Evolutionary conservation across 495 filamentous ascomycete genomes (phyloP), one percentile per base, ranked within the genome.

Genomic region (Tuber indicum): DNA sequence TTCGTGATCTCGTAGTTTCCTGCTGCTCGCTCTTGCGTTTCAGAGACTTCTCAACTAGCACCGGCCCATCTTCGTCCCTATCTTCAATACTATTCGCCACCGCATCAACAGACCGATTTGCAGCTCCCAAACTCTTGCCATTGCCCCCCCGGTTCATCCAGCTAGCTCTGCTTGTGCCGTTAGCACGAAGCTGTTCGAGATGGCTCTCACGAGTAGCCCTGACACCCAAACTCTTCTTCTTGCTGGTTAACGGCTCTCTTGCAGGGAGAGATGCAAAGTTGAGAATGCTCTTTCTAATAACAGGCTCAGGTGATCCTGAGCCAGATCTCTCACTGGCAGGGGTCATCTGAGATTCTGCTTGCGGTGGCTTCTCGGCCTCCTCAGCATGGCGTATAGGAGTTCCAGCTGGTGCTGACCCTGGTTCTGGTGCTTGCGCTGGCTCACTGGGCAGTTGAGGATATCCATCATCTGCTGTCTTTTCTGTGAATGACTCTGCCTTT

Each of bases 201-300:
- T 97, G 91, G 79, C 93, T 96, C 3, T 90, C 93, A 77, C 93
- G 87, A 49, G 94, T 94, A 39, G 89, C 83, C 45, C 92, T 88
- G 44, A 89, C 87, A 44, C 92, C 92, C 46, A 91, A 89, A 80
- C 94, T 90, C 84, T 93, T 95, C 84, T 93, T 92, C 76, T 91
- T 91, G 19, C 85, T 89, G 32, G 89, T 89, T 62, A 97, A 86
- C 43, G 94, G 96, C 82, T 98, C 95, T 58, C 96, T 90, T 12
- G 94, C 93, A 72, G 96, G 96, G 5, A 99, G 86, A 4, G 96
- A 92, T 19, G 96, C 92, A 85, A 99, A 98, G 72, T 90, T 94
- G 72, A 98, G 87, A 81, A 95, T 98, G 84, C 94, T 97, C 86
- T 97, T 97, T 47, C 95, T 91, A 72, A 96, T 85, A 6, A 88